phyloP scores from a whole-genome alignment of 1,284 basidiomycete species.

The Boletus semigastroideus region DNA sequence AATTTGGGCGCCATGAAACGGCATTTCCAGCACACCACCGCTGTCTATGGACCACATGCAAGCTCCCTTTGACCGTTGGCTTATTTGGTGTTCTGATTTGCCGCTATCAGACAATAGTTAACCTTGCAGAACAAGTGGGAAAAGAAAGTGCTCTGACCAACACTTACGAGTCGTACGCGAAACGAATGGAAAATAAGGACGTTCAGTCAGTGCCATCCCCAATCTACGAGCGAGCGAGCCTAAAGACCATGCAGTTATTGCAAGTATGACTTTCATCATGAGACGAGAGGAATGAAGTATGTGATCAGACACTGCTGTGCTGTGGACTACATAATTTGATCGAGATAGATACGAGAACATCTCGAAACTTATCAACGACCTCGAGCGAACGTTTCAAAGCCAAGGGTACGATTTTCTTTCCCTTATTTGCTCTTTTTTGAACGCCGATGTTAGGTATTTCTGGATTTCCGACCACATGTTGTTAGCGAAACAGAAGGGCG shows the following conservation, averaged over 20 bases:
- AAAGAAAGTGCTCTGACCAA: constrained; percentile 83
- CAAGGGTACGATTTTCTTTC: constrained; percentile 53
- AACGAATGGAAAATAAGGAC: constrained; percentile 59
- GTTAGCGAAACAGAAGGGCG: constrained; percentile 81
- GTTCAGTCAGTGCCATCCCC: constrained; percentile 49
- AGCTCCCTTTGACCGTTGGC: constrained; percentile 19
- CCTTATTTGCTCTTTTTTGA: background rate
- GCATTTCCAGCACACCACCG: constrained; percentile 72
- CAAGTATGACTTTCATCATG: constrained; percentile 89
- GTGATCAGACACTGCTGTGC: constrained; percentile 19
- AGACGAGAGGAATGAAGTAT: constrained; percentile 90
- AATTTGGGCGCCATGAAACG: constrained; percentile 68
- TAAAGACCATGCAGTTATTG: constrained; percentile 44
- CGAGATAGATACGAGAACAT: constrained; percentile 82
- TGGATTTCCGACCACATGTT: constrained; percentile 78
- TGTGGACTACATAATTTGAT: constrained; percentile 9
- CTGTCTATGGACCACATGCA: constrained; percentile 79
- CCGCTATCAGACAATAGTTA: constrained; percentile 67
- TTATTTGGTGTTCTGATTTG: constrained; percentile 10
- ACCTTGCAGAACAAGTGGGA: constrained; percentile 88
- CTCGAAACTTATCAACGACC: constrained; percentile 66
- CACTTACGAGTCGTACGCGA: constrained; percentile 73
- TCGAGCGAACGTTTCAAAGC: constrained; percentile 71
- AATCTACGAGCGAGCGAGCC: background rate
- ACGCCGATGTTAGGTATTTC: constrained; percentile 57